A percentile compares a stretch with the other conserved stretches of the same genome.
Conservation (phyloP, 176 grass and related monocot species). For the Chloris gayana region DNA sequence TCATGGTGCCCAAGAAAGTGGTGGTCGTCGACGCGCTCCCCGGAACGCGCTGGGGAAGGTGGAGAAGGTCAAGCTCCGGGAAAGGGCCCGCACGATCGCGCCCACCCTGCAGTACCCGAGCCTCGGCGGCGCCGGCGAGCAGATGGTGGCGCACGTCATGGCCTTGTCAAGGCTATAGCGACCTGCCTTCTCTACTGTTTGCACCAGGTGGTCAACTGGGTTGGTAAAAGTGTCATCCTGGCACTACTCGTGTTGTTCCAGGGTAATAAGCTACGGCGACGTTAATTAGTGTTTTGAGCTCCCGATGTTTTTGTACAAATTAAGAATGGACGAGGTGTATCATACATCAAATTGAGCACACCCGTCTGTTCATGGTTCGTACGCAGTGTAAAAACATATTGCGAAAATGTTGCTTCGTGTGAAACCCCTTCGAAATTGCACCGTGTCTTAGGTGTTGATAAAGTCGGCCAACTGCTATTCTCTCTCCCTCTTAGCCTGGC, state of each 20-base stretch:
- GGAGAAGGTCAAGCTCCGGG: constrained; percentile 62
- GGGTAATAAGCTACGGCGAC: constrained; percentile 31
- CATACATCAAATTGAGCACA: no score
- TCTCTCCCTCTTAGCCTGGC: no score
- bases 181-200: neutral
- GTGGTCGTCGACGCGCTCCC: constrained; percentile 45
- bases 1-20: constrained; percentile 80
- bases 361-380: neutral
- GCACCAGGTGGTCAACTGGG: neutral
- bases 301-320: neutral
- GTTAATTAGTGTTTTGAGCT: neutral
- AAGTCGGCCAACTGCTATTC: no score
- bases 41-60: constrained; percentile 66
- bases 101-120: neutral
- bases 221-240: constrained; percentile 28
- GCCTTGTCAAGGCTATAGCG: constrained; percentile 58
- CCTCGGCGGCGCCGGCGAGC: constrained; percentile 37
- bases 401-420: constrained; percentile 9
- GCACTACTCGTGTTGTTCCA: constrained; percentile 26
- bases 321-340: neutral
- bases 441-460: no score
- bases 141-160: constrained; percentile 50
- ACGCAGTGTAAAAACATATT: neutral
- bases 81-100: constrained; percentile 26
- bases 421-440: no score